phyloP scores from a whole-genome alignment of 2,329 filamentous ascomycete genomes.

The Colletotrichum abscissum region DNA sequence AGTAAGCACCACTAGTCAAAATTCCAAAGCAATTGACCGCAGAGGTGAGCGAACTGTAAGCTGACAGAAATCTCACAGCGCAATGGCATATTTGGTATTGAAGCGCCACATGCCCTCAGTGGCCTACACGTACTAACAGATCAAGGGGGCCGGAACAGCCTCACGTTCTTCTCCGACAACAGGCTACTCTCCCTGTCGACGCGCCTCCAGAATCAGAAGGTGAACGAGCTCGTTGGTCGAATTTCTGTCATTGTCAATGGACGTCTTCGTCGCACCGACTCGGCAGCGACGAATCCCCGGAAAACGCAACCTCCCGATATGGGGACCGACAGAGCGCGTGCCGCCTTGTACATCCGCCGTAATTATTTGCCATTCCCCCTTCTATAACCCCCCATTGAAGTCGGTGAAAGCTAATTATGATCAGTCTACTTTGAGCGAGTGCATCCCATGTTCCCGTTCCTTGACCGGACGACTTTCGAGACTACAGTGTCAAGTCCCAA shows the following conservation, averaged over 20 bases:
- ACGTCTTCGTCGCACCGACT: constrained; percentile 30
- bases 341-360: constrained; percentile 30
- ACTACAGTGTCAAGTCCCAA: constrained; percentile 41
- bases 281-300: constrained; percentile 2
- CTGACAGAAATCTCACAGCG: constrained; percentile 35
- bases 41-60: background rate
- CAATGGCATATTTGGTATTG: constrained; percentile 43
- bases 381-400: background rate
- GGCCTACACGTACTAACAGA: constrained; percentile 1
- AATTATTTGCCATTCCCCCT: background rate
- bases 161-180: constrained; percentile 45
- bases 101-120: background rate
- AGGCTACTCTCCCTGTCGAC: constrained; percentile 43
- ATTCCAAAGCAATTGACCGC: no score
- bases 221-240: constrained; percentile 42
- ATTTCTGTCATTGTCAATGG: constrained; percentile 41
- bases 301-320: constrained; percentile 3
- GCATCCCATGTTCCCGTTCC: constrained; percentile 53
- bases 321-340: constrained; percentile 6
- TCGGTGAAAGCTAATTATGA: background rate
- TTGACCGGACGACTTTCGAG: constrained; percentile 50
- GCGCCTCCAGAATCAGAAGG: constrained; percentile 43
- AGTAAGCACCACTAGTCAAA: constrained; percentile 30
- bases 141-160: constrained; percentile 41
- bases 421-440: constrained; percentile 52